These are phyloP conservation scores for Oleoguttula mirabilis DNA, from an alignment of 495 filamentous ascomycete species.

Conservation along the genomic window DNA sequence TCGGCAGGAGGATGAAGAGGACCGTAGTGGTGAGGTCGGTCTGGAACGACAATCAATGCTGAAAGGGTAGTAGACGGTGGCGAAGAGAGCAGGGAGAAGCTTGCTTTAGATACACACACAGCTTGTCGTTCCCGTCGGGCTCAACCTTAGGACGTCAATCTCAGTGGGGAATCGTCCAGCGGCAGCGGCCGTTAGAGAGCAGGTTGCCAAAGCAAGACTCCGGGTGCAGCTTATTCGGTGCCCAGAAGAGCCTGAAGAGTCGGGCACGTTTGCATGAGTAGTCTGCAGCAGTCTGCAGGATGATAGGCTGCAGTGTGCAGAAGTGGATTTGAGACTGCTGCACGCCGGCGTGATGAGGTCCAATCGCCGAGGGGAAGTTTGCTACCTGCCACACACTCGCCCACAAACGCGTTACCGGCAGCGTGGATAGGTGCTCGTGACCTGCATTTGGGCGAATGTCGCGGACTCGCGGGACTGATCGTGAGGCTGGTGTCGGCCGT, in stretches of 20 bases:
- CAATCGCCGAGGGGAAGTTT: too few species aligned
- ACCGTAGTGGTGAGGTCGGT: conserved; percentile 2
- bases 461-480: neutral
- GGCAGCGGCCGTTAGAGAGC: too few species aligned
- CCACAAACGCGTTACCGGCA: neutral
- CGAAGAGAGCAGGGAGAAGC: conserved; percentile 7
- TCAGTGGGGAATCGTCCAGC: too few species aligned
- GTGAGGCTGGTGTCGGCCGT: neutral
- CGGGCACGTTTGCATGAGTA: neutral
- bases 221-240: neutral
- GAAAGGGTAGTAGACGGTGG: conserved; percentile 7
- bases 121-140: too few species aligned
- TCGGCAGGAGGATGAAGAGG: conserved; percentile 1
- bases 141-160: too few species aligned
- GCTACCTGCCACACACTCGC: neutral
- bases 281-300: neutral
- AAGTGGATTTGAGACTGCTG: neutral
- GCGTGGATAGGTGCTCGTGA: neutral
- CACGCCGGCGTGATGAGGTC: too few species aligned
- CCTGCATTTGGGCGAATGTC: neutral
- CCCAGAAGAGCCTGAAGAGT: neutral
- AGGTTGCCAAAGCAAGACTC: too few species aligned
- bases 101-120: conserved; percentile 14
- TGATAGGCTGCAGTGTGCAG: neutral
- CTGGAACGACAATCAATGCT: conserved; percentile 14